These are phyloP conservation scores for Caryopteris hybrid DNA, from an alignment of 305 asterid species.

Conservation along the genomic window DNA sequence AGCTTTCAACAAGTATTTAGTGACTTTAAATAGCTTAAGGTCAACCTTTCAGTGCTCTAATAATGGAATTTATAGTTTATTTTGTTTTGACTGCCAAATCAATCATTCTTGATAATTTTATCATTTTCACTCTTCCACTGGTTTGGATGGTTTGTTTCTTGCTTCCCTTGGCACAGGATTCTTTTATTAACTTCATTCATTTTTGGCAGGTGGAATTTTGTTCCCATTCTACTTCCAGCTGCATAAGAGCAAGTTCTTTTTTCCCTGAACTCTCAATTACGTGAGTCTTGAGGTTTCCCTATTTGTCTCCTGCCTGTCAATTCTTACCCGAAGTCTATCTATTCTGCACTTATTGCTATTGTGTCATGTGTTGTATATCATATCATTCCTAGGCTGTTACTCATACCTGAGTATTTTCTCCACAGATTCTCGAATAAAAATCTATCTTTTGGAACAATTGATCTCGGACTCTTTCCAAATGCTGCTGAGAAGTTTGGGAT, in stretches of 20 bases:
- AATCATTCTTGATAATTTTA: background rate
- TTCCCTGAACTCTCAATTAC: slow-evolving; percentile 90
- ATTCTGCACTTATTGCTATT: background rate
- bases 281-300: slow-evolving; percentile 44
- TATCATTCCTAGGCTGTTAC: slow-evolving; percentile 4
- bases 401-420: slow-evolving; percentile 21
- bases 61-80: background rate
- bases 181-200: slow-evolving; percentile 5
- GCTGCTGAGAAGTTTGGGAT: slow-evolving; percentile 91
- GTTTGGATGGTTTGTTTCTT: background rate
- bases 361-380: background rate
- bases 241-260: slow-evolving; percentile 74
- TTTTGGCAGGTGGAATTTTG: slow-evolving; percentile 81
- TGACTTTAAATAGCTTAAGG: background rate
- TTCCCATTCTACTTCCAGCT: slow-evolving; percentile 59
- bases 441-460: slow-evolving; percentile 78
- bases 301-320: background rate
- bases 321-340: background rate
- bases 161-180: background rate
- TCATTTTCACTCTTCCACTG: background rate
- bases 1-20: background rate
- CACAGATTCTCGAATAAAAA: slow-evolving; percentile 78
- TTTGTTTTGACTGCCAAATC: background rate
- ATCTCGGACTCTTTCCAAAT: slow-evolving; percentile 96
- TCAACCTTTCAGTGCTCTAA: background rate